Evolutionary conservation across 306 rosid genomes (phyloP).

Genomic region (Cicer bijugum): DNA sequence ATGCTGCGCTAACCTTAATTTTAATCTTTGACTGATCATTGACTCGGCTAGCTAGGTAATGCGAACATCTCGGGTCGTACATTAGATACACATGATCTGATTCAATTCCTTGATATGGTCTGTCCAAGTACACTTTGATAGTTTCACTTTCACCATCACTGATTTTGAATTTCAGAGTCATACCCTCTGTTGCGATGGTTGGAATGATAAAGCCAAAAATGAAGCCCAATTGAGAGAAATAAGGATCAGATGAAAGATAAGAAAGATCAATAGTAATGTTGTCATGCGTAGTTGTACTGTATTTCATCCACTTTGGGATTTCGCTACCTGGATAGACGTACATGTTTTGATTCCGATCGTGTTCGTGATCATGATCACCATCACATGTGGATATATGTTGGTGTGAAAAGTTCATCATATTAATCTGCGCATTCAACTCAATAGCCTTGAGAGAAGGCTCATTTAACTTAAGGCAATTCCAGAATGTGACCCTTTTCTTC

Average conservation of each 20-base stretch:
- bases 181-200: not conserved
- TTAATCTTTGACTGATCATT: slow-evolving; percentile 20
- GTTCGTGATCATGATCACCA: not conserved
- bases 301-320: slow-evolving; percentile 38
- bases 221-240: slow-evolving; percentile 4
- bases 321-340: slow-evolving; percentile 40
- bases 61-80: not conserved
- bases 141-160: not conserved
- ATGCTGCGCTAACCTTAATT: slow-evolving; percentile 13
- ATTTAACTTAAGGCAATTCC: slow-evolving; percentile 19
- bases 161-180: not conserved
- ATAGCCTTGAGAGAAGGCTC: not conserved
- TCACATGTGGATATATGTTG: not conserved
- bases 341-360: not conserved
- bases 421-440: slow-evolving; percentile 10
- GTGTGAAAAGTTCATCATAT: not conserved
- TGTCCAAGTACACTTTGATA: not conserved
- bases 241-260: slow-evolving; percentile 27
- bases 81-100: slow-evolving; percentile 37
- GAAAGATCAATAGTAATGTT: slow-evolving; percentile 28
- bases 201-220: slow-evolving; percentile 38
- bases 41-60: slow-evolving; percentile 2
- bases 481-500: not conserved
- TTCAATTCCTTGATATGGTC: not conserved
- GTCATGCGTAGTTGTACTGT: slow-evolving; percentile 10